Base-by-base conservation (phyloP, 345 rosid species). In the Reutealis trisperma region DNA sequence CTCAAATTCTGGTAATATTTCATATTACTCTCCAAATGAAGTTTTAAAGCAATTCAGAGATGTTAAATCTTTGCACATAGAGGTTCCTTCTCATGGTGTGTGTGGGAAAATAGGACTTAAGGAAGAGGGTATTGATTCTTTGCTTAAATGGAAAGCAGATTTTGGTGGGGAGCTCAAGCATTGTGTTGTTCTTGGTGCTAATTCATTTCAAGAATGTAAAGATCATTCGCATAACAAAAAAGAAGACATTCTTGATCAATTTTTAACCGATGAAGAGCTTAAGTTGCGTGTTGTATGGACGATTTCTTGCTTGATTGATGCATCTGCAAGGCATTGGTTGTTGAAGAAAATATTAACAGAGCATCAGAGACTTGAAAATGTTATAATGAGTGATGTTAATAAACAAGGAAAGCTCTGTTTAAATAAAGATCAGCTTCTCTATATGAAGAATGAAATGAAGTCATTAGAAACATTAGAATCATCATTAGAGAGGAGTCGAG, bases 131-230 rank as follows among this genome's bases (percentile, higher is more conserved):
- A 63, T 41, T 4, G 81, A 77, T 73, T 78, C 78, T 11, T 37
- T 85, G 25, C 78, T 89, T 21, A 83, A 80, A 74, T 89, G 92
- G 90, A 74, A 75, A 19, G 92, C 92, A 3, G 80, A 66, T 30
- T 87, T 84, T 54, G 88, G 87, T 0, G 61, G 75, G 22, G 70
- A 71, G 57, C 63, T 87, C 65, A 73, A 83, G 64, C 70, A 78
- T 65, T 87, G 90, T 70, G 60, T 83, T 63, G 81, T 87, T 49
- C 75, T 89, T 51, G 83, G 84, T 1, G 90, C 89, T 24, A 68
- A 77, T 30, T 84, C 84, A 24, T 76, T 79, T 49, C 49, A 52
- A 13, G 62, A 27, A 47, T 64, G 60, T 25, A 58, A 12, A 21
- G 58, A 12, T 21, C 21, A 22, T 25, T 30, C 1, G 6, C 16